phyloP scores from a whole-genome alignment of 257 asterid species.

The Haberlea rhodopensis region DNA sequence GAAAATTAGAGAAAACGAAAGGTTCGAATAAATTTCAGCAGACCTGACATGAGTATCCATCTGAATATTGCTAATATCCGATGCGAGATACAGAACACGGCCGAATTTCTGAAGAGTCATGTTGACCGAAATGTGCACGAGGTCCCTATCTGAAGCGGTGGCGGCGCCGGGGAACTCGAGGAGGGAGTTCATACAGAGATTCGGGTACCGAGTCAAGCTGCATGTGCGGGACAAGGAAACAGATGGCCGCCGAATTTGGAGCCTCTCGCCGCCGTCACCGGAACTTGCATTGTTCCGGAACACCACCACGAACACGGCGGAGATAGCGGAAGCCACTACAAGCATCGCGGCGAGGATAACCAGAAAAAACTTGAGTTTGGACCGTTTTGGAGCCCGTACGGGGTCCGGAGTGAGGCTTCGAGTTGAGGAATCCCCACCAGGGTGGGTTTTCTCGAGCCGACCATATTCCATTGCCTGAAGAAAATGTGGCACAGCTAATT shows the following conservation, averaged over 20 bases:
- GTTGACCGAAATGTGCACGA: conserved; percentile 87
- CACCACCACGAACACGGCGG: conserved; percentile 47
- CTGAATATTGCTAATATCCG: conserved; percentile 51
- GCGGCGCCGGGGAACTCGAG: conserved; percentile 73
- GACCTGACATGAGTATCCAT: conserved; percentile 65
- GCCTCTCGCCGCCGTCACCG: conserved; percentile 20
- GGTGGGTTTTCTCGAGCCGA: conserved; percentile 31
- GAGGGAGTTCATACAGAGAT: conserved; percentile 66
- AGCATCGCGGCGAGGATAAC: conserved; percentile 49
- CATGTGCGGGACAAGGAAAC: conserved; percentile 73
- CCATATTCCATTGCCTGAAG: conserved; percentile 1
- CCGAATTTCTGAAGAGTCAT: conserved; percentile 69
- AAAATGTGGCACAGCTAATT: background rate
- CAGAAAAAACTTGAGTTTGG: conserved; percentile 49
- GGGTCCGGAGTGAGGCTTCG: conserved; percentile 33
- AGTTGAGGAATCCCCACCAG: conserved; percentile 38
- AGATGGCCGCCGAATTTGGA: conserved; percentile 49
- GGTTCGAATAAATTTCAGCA: background rate
- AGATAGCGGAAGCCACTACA: conserved; percentile 46
- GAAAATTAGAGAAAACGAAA: background rate
- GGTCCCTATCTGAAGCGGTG: conserved; percentile 70
- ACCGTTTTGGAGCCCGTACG: conserved; percentile 30
- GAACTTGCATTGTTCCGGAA: conserved; percentile 33
- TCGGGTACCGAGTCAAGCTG: conserved; percentile 57
- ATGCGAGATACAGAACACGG: conserved; percentile 54